phyloP scores from a whole-genome alignment of 179 eudicot species.

The Corrigiola litoralis region DNA sequence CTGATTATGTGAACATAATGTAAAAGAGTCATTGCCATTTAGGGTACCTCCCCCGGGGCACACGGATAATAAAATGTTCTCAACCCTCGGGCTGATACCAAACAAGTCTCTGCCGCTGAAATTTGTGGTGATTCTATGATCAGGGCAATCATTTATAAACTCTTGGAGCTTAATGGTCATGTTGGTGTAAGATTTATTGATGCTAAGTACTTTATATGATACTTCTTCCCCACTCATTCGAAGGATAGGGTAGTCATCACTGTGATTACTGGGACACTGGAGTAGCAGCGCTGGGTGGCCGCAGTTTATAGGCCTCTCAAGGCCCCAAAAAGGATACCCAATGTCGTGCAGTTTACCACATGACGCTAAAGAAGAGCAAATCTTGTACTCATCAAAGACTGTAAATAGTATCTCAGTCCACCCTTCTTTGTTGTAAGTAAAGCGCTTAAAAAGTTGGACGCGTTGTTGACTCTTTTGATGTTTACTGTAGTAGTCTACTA shows the following conservation, averaged over 20 bases:
- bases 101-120: no score
- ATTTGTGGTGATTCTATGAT: no score
- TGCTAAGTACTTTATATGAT: neutral
- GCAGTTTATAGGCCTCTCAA: slow-evolving; percentile 13
- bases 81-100: neutral
- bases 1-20: neutral
- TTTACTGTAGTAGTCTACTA: no score
- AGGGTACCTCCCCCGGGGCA: no score
- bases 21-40: no score
- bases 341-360: slow-evolving; percentile 11
- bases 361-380: neutral
- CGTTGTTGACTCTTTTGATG: no score
- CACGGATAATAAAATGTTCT: slow-evolving; percentile 28
- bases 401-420: no score
- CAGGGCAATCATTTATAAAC: no score
- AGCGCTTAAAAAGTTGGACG: no score
- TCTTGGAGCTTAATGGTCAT: slow-evolving; percentile 1
- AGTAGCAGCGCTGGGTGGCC: slow-evolving; percentile 17
- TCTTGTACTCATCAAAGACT: neutral
- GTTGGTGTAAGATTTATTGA: neutral
- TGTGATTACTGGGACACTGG: neutral
- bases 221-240: neutral
- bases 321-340: slow-evolving; percentile 20
- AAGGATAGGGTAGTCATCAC: neutral
- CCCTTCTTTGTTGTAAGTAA: no score